phyloP scores from a whole-genome alignment of 2,329 filamentous ascomycete genomes.

The Thielaviopsis musarum region DNA sequence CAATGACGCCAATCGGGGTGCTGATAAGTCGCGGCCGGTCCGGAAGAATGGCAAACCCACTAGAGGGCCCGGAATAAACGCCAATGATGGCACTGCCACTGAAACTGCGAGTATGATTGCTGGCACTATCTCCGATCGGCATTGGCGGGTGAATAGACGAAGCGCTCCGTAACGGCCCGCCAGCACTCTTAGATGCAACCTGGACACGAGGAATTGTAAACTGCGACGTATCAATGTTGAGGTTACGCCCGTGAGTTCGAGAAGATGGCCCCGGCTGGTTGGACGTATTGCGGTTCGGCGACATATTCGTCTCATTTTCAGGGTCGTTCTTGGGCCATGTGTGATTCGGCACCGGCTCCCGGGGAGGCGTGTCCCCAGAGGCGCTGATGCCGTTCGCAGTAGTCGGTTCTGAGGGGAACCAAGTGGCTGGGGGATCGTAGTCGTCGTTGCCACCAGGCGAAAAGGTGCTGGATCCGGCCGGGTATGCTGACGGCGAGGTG shows the following conservation, averaged over 20 bases:
- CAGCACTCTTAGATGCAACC: conserved; percentile 3
- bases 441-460: conserved; percentile 8
- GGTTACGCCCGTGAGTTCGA: neutral
- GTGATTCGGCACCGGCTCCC: neutral
- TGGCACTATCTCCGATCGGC: neutral
- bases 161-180: conserved; percentile 1
- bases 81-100: neutral
- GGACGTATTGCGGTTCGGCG: neutral
- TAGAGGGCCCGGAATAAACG: neutral
- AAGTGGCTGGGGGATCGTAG: conserved; percentile 10
- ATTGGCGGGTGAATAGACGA: conserved; percentile 3
- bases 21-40: conserved; percentile 31
- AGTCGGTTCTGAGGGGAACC: conserved; percentile 5
- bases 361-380: neutral
- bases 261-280: neutral
- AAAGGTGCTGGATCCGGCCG: conserved; percentile 6
- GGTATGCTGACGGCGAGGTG: neutral
- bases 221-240: neutral
- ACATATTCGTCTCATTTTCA: neutral
- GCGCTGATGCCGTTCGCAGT: neutral
- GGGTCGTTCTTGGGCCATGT: neutral
- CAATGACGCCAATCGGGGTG: conserved; percentile 37
- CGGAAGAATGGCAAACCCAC: neutral
- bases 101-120: conserved; percentile 1
- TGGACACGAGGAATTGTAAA: neutral